Percentiles rank a stretch among this genome's conserved stretches.
Evolutionary conservation across 768 basidiomycete genomes (phyloP).

Genomic region (Daedaleopsis nitida): DNA sequence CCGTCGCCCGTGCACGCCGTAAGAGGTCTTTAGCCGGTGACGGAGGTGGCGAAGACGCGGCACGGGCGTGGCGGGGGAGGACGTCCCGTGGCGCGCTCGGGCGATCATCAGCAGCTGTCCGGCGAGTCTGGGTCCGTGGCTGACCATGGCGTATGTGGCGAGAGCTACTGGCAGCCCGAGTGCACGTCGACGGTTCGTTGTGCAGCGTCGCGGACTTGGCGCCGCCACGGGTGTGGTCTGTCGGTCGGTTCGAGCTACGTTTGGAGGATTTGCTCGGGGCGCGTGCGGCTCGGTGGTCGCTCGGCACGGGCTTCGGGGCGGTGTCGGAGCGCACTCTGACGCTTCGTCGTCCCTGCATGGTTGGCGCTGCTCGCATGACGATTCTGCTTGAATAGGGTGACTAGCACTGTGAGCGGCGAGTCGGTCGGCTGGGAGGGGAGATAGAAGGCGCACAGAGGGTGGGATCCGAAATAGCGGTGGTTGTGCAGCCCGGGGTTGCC

Average conservation of each 20-base stretch:
- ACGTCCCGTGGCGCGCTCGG: background rate
- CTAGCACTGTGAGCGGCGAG: background rate
- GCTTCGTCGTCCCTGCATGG: slow-evolving; percentile 11
- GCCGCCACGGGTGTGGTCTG: slow-evolving; percentile 15
- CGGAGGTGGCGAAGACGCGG: slow-evolving; percentile 15
- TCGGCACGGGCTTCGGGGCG: slow-evolving; percentile 3
- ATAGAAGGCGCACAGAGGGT: slow-evolving; percentile 2
- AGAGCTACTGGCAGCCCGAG: slow-evolving; percentile 5
- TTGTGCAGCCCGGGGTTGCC: slow-evolving; percentile 16
- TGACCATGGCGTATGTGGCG: slow-evolving; percentile 18
- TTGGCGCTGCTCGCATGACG: slow-evolving; percentile 5
- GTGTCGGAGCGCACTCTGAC: slow-evolving; percentile 12
- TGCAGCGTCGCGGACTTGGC: slow-evolving; percentile 5
- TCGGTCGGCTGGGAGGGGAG: slow-evolving; percentile 1
- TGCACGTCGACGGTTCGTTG: slow-evolving; percentile 5
- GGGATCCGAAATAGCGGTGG: slow-evolving; percentile 13
- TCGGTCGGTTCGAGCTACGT: slow-evolving; percentile 7
- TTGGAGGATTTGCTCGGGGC: background rate
- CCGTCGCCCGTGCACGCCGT: slow-evolving; percentile 23
- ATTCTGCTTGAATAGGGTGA: background rate
- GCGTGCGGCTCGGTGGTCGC: slow-evolving; percentile 1
- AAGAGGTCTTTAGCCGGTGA: slow-evolving; percentile 21
- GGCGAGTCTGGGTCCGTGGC: slow-evolving; percentile 8
- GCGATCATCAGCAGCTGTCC: slow-evolving; percentile 4
- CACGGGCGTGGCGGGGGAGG: background rate